Conservation (phyloP, 2,329 filamentous ascomycete genomes). For the Podosphaera fusca region DNA sequence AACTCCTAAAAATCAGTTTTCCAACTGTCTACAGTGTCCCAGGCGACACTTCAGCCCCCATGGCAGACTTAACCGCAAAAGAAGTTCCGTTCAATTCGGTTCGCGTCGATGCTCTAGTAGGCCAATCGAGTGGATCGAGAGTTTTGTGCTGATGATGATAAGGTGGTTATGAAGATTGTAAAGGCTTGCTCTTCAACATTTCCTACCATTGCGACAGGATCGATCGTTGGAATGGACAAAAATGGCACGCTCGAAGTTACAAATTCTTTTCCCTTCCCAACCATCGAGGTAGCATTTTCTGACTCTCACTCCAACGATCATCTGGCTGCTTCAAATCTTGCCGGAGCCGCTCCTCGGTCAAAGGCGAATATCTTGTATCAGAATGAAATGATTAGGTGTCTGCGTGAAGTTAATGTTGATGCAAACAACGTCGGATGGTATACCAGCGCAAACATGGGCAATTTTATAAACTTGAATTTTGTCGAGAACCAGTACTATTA, state of each 20-base stretch:
- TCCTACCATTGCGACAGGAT: conserved; percentile 72
- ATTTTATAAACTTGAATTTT: conserved; percentile 84
- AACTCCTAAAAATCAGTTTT: not conserved
- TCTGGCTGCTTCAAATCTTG: conserved; percentile 41
- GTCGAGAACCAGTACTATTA: conserved; percentile 97
- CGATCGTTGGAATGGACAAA: conserved; percentile 80
- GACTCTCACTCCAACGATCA: conserved; percentile 51
- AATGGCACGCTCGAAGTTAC: conserved; percentile 68
- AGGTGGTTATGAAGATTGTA: conserved; percentile 96
- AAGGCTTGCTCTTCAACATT: conserved; percentile 80
- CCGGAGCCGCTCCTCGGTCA: conserved; percentile 71
- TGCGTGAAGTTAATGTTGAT: conserved; percentile 94
- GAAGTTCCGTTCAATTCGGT: conserved; percentile 62
- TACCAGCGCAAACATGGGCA: conserved; percentile 94
- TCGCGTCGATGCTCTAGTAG: conserved; percentile 83
- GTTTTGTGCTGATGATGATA: conserved; percentile 8
- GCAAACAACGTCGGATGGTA: conserved; percentile 98
- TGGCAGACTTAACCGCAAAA: conserved; percentile 33
- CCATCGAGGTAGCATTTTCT: conserved; percentile 44
- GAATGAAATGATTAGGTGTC: conserved; percentile 87
- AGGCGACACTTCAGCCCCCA: conserved; percentile 18
- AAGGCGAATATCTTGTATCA: conserved; percentile 80
- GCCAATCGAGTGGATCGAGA: conserved; percentile 19
- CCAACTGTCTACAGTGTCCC: not conserved
- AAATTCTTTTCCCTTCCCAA: conserved; percentile 85